Base-by-base conservation (phyloP, 495 filamentous ascomycete genomes). In the Penicillium bovifimosum region DNA sequence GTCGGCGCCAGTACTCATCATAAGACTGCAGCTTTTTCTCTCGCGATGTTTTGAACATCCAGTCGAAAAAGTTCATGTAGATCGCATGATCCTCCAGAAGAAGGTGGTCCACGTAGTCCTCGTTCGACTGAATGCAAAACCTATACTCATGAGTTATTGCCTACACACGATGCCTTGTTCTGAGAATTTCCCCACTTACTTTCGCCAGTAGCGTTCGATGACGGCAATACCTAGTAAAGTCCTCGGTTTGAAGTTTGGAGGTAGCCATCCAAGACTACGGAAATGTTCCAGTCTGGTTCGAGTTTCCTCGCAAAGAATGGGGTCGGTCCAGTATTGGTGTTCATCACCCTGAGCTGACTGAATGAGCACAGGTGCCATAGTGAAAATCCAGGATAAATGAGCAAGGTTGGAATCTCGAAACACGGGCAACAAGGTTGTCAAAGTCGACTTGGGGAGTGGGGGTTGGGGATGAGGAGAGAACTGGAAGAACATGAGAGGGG, bases 31-130 rank as follows among this genome's bases (percentile, higher is more conserved):
- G 58, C 9, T 10, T 6, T 50, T 65, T 67, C 59, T 64, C 29
- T 54, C 42, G 39, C 50, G 50, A 63, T 38, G 48, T 65, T 38
- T 46, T 67, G 9, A 33, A 63, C 40, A 69, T 69, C 64, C 40
- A 69, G 33, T 69, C 54, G 18, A 69, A 65, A 58, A 67, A 65
- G 41, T 65, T 66, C 41, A 65, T 63, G 9, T 64, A 68, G 41
- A 68, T 65, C 16, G 52, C 36, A 50, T 59, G 31, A 44, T 65
- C 60, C 39, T 65, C 59, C 14, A 54, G 31, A 7, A 63, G 56
- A 51, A 68, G 57, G 40, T 50, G 59, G 51, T 63, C 54, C 6
- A 65, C 24, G 20, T 68, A 64, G 41, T 68, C 59, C 56, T 56
- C 11, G 1, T 65, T 59, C 24, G 41, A 70, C 26, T 70, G 34